These are phyloP conservation scores for Arabidopsis arenosa DNA, from an alignment of 345 rosid genomes.

Conservation along the genomic window DNA sequence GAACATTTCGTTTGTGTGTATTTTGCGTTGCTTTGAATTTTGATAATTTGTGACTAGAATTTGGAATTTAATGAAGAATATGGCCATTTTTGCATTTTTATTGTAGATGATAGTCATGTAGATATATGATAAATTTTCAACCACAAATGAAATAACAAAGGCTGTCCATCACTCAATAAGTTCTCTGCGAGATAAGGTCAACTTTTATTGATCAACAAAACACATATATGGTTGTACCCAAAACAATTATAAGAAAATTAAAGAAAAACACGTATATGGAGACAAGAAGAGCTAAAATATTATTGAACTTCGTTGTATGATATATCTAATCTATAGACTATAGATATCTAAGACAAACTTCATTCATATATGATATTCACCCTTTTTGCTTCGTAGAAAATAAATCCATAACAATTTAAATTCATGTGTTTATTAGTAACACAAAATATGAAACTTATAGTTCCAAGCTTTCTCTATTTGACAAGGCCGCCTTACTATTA, in stretches of 20 bases:
- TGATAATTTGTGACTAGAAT: not conserved
- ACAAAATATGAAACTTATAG: no score
- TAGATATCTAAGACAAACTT: not conserved
- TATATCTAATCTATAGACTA: not conserved
- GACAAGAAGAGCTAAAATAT: not conserved
- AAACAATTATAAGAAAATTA: no score
- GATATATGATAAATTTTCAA: not conserved
- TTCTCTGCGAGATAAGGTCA: not conserved
- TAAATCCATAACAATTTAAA: not conserved
- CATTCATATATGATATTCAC: not conserved
- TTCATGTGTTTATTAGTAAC: not conserved
- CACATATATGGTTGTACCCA: no score
- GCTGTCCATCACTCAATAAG: not conserved
- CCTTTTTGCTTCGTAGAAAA: no score
- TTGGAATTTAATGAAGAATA: slow-evolving; percentile 1
- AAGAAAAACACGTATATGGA: not conserved
- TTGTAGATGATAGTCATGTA: not conserved
- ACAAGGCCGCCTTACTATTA: not conserved
- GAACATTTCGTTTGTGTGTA: not conserved
- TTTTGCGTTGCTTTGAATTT: slow-evolving; percentile 7
- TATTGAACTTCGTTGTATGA: not conserved
- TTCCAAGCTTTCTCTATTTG: not conserved
- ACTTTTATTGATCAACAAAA: not conserved
- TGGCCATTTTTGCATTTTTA: not conserved
- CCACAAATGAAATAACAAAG: slow-evolving; percentile 1